Evolutionary conservation across 441 rosid genomes (phyloP).

Genomic region (Corymbia calophylla): DNA sequence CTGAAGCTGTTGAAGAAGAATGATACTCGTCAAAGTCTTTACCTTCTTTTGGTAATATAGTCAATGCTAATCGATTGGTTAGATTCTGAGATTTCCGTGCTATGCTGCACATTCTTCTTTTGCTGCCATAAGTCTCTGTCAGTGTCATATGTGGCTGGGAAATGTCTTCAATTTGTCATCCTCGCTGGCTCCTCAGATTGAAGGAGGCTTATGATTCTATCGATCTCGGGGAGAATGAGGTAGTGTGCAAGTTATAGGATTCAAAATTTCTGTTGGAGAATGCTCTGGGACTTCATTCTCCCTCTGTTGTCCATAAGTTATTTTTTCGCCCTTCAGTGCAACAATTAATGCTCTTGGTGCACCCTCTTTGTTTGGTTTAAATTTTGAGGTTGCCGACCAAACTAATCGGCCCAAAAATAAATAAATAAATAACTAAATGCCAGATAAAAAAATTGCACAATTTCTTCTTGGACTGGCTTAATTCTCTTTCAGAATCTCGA

Average conservation of each 20-base stretch:
- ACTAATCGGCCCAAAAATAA: background rate
- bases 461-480: background rate
- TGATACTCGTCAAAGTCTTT: background rate
- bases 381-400: background rate
- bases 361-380: background rate
- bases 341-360: background rate
- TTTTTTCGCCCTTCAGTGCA: background rate
- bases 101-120: constrained; percentile 2
- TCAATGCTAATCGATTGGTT: constrained; percentile 49
- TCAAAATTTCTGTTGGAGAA: background rate
- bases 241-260: background rate
- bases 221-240: background rate
- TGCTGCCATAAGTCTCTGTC: background rate
- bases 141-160: background rate
- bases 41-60: constrained; percentile 2
- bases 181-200: background rate
- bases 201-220: background rate
- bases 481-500: background rate
- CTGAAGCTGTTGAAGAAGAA: constrained; percentile 57
- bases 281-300: background rate
- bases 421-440: background rate
- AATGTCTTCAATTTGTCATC: background rate
- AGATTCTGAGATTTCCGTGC: constrained; percentile 74
- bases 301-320: background rate
- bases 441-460: background rate